Evolutionary conservation across 371 early-diverging fungal genomes (phyloP).

Genomic region (Capniomyces stellatus): DNA sequence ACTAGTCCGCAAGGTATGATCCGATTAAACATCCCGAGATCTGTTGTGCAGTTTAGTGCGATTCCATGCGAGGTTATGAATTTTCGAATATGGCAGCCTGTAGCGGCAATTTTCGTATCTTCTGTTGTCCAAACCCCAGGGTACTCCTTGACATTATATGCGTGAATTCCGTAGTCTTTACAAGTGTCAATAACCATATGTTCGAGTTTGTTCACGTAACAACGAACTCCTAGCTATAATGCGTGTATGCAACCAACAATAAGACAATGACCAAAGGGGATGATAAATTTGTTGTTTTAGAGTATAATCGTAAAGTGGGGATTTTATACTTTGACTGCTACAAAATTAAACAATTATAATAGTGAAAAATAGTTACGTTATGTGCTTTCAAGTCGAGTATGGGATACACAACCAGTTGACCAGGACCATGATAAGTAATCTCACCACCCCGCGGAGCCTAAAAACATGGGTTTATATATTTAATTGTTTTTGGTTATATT

Average conservation of each 20-base stretch:
- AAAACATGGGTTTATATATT: conserved; percentile 23
- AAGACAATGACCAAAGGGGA: background rate
- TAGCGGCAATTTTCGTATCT: conserved; percentile 46
- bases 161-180: conserved; percentile 34
- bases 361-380: background rate
- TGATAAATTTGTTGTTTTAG: background rate
- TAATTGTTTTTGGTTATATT: background rate
- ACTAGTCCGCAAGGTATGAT: conserved; percentile 82
- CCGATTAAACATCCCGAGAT: conserved; percentile 64
- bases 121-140: conserved; percentile 24
- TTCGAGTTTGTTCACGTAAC: conserved; percentile 68
- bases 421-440: conserved; percentile 93
- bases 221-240: conserved; percentile 10
- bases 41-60: conserved; percentile 78
- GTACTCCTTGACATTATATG: conserved; percentile 6
- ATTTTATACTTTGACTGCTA: no score
- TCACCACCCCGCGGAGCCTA: conserved; percentile 63
- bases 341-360: background rate
- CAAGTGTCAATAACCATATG: conserved; percentile 55
- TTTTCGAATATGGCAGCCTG: conserved; percentile 73
- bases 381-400: conserved; percentile 52
- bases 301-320: background rate
- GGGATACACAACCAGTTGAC: conserved; percentile 91
- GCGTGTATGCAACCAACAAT: background rate
- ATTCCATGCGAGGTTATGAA: conserved; percentile 89